Base-by-base conservation (phyloP, 73 alveolate genomes). In the Symbiodinium pilosum region DNA sequence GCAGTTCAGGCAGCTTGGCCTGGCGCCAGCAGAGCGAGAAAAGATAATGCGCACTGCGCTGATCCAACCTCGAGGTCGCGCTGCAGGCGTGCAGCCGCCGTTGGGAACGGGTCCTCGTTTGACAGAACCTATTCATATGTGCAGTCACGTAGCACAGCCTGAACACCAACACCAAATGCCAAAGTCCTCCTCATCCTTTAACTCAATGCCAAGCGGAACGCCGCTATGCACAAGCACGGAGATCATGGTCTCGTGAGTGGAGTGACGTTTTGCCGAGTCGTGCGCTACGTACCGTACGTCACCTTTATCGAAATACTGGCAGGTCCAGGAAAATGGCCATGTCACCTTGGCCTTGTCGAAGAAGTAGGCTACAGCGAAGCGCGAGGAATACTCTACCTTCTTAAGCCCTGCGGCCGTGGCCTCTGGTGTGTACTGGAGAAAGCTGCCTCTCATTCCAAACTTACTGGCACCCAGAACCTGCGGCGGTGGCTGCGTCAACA, bases 321-420 rank as follows among this genome's bases (percentile, higher is more conserved):
- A 36, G 38, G 95, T 88, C 95, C 95, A 88, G 40, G 87, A 28
- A 41, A 88, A 88, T 20, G 95, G 95, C 95, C 95, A 88, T 1
- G 95, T 40, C 2, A 88, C 86, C 51, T 88, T 88, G 86, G 95
- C n/a, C 14, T 88, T 88, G 86, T 88, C 95, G 14, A 88, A 88
- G 95, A 64, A 88, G 40, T 88, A 88, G 12, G 95, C 95, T 71
- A 88, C 86, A 0, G 95, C 95, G 41, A 88, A 88, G 7, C 95
- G 68, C 44, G 95, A n/a, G n/a, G 95, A 88, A 86, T 88, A 88
- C 86, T 88, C 95, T 38, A 88, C 95, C 71, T 88, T n/a, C 95
- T 64, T 88, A 69, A 88, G 44, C 30, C 86, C 68, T 8, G 83
- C n/a, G 87, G 75, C 39, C 34, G 64, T 44, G 75, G 71, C 36